Conservation (phyloP, 1,284 basidiomycete genomes). For the Apiotrichum siamense region DNA sequence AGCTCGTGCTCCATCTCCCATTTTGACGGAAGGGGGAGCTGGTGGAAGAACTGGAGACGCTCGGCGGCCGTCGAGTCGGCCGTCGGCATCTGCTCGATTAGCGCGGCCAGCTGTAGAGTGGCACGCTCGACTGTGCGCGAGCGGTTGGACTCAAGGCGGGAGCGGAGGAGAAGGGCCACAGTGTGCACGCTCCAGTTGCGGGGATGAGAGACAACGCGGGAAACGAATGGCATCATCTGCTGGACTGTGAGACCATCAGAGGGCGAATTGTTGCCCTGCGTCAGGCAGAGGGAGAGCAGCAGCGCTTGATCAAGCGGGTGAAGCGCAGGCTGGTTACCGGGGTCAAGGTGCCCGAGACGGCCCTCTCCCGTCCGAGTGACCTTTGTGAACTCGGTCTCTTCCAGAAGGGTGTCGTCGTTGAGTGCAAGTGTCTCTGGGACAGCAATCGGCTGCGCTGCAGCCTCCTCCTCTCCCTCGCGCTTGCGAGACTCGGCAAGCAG, state of each 20-base stretch:
- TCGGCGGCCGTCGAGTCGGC: slow-evolving; percentile 60
- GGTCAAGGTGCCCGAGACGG: slow-evolving; percentile 60
- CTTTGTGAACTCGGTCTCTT: slow-evolving; percentile 81
- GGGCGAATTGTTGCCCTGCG: slow-evolving; percentile 81
- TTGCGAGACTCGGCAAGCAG: slow-evolving; percentile 78
- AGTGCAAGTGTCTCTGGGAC: slow-evolving; percentile 74
- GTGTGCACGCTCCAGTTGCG: slow-evolving; percentile 91
- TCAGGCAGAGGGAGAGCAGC: slow-evolving; percentile 79
- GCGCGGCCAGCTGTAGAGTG: slow-evolving; percentile 79
- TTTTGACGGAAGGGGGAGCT: slow-evolving; percentile 70
- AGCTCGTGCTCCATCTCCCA: slow-evolving; percentile 91
- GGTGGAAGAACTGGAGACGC: slow-evolving; percentile 70
- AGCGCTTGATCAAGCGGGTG: slow-evolving; percentile 88
- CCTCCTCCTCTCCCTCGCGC: slow-evolving; percentile 45
- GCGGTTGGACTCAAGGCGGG: slow-evolving; percentile 75
- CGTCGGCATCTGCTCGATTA: slow-evolving; percentile 91
- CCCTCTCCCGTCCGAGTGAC: slow-evolving; percentile 43
- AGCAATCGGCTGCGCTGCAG: slow-evolving; percentile 25
- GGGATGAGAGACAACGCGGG: slow-evolving; percentile 77
- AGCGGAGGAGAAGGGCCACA: slow-evolving; percentile 83
- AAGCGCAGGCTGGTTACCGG: slow-evolving; percentile 73
- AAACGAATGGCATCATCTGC: slow-evolving; percentile 84
- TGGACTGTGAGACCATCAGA: slow-evolving; percentile 76
- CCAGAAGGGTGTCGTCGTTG: slow-evolving; percentile 94
- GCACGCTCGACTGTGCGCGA: slow-evolving; percentile 86